These are phyloP conservation scores for Pythium folliculosum DNA, from an alignment of 352 stramenopile genomes.

Conservation along the genomic window DNA sequence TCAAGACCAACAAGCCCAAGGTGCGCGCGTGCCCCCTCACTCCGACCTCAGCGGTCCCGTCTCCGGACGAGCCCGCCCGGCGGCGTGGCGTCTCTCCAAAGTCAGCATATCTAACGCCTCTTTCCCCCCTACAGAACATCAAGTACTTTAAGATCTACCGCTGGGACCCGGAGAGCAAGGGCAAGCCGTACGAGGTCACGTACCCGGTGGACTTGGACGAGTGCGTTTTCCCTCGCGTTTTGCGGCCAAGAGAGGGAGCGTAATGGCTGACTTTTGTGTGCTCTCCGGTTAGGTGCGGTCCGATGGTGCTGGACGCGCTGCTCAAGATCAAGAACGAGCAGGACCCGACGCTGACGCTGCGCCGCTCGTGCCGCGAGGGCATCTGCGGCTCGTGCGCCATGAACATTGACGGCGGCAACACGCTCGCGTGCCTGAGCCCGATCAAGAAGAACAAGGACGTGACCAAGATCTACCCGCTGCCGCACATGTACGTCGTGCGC, in stretches of 20 bases:
- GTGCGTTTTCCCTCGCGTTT: constrained; percentile 49
- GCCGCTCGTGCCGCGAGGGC: constrained; percentile 97
- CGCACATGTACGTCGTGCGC: constrained; percentile 99
- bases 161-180: constrained; percentile 96
- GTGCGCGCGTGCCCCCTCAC: constrained; percentile 31
- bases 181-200: constrained; percentile 94
- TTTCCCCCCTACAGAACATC: constrained; percentile 74
- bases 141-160: constrained; percentile 99
- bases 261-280: constrained; percentile 14
- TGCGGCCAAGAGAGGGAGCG: background rate
- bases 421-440: constrained; percentile 96
- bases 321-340: constrained; percentile 99
- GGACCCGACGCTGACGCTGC: constrained; percentile 98
- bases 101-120: background rate
- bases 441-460: constrained; percentile 95
- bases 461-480: constrained; percentile 98
- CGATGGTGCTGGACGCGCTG: constrained; percentile 99
- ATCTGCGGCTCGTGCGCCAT: constrained; percentile 99
- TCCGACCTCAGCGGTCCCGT: background rate
- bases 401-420: constrained; percentile 99
- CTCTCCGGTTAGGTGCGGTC: constrained; percentile 78
- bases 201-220: constrained; percentile 98
- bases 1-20: constrained; percentile 73
- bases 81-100: background rate
- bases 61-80: background rate